Evolutionary conservation across 345 rosid species (phyloP).

Genomic region (Acer saccharum): DNA sequence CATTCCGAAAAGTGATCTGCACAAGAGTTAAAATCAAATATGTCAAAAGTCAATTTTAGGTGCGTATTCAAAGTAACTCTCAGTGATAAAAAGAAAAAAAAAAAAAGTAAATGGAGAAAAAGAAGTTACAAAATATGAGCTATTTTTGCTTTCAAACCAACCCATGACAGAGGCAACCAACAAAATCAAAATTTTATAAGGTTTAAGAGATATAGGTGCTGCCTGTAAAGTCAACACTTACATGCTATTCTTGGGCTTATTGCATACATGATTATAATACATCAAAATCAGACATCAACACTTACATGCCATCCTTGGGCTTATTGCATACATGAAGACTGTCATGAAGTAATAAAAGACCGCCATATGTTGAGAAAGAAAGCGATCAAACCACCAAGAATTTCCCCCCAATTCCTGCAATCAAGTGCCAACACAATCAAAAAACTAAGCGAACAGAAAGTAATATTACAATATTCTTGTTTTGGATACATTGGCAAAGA

Average conservation of each 20-base stretch:
- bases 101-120: background rate
- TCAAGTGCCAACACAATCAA: slow-evolving; percentile 19
- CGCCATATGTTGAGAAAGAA: slow-evolving; percentile 85
- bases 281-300: slow-evolving; percentile 14
- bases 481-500: background rate
- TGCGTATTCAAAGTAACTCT: background rate
- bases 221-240: slow-evolving; percentile 38
- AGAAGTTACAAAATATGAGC: background rate
- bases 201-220: background rate
- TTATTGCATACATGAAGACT: slow-evolving; percentile 73
- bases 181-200: background rate
- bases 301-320: slow-evolving; percentile 99
- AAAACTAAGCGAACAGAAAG: slow-evolving; percentile 7
- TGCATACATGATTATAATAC: slow-evolving; percentile 55
- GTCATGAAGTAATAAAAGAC: slow-evolving; percentile 87
- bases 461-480: background rate
- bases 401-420: slow-evolving; percentile 96
- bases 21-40: slow-evolving; percentile 14
- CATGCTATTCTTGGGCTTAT: slow-evolving; percentile 99
- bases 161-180: background rate
- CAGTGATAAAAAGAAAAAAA: background rate
- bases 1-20: slow-evolving; percentile 98
- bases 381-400: slow-evolving; percentile 95
- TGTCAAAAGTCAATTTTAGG: slow-evolving; percentile 7
- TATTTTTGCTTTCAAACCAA: background rate